Evolutionary conservation across 768 basidiomycete species (phyloP).

Genomic region (Trametes cingulata): DNA sequence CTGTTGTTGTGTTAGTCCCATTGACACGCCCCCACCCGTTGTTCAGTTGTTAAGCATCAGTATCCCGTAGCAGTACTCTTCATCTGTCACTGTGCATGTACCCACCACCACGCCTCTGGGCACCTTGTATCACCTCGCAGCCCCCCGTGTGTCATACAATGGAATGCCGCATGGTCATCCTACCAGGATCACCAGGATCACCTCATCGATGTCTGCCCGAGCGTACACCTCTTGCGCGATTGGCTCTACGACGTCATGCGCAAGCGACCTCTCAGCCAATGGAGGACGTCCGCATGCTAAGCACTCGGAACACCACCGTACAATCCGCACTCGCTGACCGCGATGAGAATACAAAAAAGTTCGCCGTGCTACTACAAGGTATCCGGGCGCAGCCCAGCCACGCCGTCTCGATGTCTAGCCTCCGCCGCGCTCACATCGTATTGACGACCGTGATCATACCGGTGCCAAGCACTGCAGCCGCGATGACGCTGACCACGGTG

Average conservation of each 20-base stretch:
- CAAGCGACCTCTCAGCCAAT: not conserved
- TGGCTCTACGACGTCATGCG: not conserved
- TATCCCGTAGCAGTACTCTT: slow-evolving; percentile 27
- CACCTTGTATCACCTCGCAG: slow-evolving; percentile 19
- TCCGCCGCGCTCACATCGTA: slow-evolving; percentile 41
- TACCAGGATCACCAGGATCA: slow-evolving; percentile 16
- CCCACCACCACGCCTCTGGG: slow-evolving; percentile 19
- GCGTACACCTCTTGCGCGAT: not conserved
- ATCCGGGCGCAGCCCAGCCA: slow-evolving; percentile 6
- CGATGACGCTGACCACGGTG: slow-evolving; percentile 45
- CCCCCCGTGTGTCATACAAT: slow-evolving; percentile 20
- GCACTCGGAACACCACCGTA: not conserved
- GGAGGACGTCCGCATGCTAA: not conserved
- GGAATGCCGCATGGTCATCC: slow-evolving; percentile 21
- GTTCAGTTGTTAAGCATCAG: slow-evolving; percentile 24
- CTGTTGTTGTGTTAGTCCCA: slow-evolving; percentile 23
- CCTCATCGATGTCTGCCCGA: not conserved
- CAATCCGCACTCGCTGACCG: not conserved
- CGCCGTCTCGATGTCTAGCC: not conserved
- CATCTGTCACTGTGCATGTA: slow-evolving; percentile 27
- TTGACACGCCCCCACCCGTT: slow-evolving; percentile 21
- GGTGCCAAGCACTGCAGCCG: slow-evolving; percentile 48
- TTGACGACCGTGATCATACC: slow-evolving; percentile 53
- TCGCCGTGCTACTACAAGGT: too few species aligned
- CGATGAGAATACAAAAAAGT: too few species aligned